Conservation (phyloP, 2,329 filamentous ascomycete genomes). For the Penicillium capsulatum region DNA sequence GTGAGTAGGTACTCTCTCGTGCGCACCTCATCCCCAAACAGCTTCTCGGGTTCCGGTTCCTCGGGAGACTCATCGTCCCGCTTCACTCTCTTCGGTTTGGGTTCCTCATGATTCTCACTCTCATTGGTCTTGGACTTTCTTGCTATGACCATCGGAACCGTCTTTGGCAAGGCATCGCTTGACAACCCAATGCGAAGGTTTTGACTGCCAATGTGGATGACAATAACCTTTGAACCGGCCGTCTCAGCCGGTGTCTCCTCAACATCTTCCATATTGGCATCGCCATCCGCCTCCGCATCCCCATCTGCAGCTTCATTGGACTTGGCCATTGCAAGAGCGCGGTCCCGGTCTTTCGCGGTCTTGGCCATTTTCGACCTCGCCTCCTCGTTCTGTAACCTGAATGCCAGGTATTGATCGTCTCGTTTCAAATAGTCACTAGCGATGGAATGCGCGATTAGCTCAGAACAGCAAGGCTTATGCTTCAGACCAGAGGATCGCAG, state of each 20-base stretch:
- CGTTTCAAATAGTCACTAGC: slow-evolving; percentile 94
- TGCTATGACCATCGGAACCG: slow-evolving; percentile 87
- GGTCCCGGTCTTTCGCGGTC: slow-evolving; percentile 80
- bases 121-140: slow-evolving; percentile 74
- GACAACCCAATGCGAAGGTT: slow-evolving; percentile 91
- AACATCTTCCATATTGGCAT: slow-evolving; percentile 56
- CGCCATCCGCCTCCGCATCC: slow-evolving; percentile 40
- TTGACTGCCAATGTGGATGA: slow-evolving; percentile 93
- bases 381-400: slow-evolving; percentile 83
- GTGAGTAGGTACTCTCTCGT: neutral
- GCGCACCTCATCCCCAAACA: slow-evolving; percentile 79
- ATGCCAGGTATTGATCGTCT: slow-evolving; percentile 89
- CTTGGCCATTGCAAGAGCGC: slow-evolving; percentile 71
- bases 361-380: slow-evolving; percentile 78
- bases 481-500: neutral
- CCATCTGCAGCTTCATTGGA: slow-evolving; percentile 59
- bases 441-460: slow-evolving; percentile 12
- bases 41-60: slow-evolving; percentile 64
- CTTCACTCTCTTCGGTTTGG: slow-evolving; percentile 64
- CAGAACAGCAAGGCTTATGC: slow-evolving; percentile 1
- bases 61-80: slow-evolving; percentile 49
- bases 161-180: slow-evolving; percentile 92
- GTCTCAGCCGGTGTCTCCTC: slow-evolving; percentile 56
- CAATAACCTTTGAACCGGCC: slow-evolving; percentile 83
- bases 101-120: slow-evolving; percentile 75